Evolutionary conservation across 495 filamentous ascomycete genomes (phyloP).

Genomic region (Podospora comata): DNA sequence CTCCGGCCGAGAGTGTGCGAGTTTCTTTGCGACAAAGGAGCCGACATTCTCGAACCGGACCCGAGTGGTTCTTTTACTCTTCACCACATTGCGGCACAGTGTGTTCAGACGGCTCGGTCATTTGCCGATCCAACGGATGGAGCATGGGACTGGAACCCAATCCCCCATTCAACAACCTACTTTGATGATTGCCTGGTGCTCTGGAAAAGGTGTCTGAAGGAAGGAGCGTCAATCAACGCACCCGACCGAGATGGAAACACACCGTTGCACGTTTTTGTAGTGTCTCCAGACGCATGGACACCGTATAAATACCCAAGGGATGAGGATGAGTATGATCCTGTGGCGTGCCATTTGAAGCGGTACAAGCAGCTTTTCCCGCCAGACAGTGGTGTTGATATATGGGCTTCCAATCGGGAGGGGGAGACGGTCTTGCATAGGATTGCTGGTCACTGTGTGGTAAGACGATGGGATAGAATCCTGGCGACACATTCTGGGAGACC

Average conservation of each 20-base stretch:
- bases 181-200: not conserved
- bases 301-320: no score
- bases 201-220: not conserved
- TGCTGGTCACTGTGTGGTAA: slow-evolving; percentile 8
- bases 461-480: no score
- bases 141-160: no score
- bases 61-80: slow-evolving; percentile 18
- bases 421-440: slow-evolving; percentile 34
- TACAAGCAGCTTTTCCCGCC: slow-evolving; percentile 10
- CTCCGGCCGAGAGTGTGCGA: slow-evolving; percentile 19
- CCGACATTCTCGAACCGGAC: slow-evolving; percentile 16
- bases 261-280: slow-evolving; percentile 28
- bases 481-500: no score
- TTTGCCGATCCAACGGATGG: not conserved
- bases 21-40: slow-evolving; percentile 12
- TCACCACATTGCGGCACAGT: slow-evolving; percentile 16
- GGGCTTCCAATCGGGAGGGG: slow-evolving; percentile 27
- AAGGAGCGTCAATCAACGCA: not conserved
- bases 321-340: not conserved
- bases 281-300: not conserved
- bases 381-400: slow-evolving; percentile 27
- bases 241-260: slow-evolving; percentile 29
- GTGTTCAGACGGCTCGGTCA: not conserved
- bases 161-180: not conserved
- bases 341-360: not conserved